Evolutionary conservation across 2,329 filamentous ascomycete species (phyloP).

Genomic region (Talaromyces sp.): DNA sequence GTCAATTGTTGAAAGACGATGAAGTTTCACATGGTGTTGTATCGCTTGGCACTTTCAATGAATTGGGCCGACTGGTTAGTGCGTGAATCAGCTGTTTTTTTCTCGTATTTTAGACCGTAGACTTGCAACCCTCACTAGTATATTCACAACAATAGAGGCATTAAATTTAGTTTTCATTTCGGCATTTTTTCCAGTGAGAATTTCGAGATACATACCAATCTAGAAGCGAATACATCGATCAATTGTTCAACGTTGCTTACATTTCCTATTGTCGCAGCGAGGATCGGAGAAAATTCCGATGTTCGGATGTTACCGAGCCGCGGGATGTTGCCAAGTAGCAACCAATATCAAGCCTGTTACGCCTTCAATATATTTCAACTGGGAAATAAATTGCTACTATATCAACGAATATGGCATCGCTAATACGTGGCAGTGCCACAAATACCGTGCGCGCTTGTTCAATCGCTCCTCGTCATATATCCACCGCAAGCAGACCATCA

Average conservation of each 20-base stretch:
- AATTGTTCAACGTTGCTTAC: background rate
- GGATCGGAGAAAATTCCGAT: background rate
- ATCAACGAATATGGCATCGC: background rate
- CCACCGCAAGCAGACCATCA: conserved; percentile 30
- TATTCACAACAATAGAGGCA: background rate
- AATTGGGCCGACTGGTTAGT: background rate
- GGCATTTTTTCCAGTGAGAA: background rate
- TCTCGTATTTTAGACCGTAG: background rate
- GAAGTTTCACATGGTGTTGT: conserved; percentile 8
- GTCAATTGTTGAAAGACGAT: conserved; percentile 4
- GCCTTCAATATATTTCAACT: too few species aligned
- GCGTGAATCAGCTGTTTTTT: background rate
- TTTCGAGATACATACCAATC: background rate
- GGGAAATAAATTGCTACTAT: too few species aligned
- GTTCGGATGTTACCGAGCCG: background rate
- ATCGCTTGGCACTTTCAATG: conserved; percentile 5
- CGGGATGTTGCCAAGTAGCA: too few species aligned
- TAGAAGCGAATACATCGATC: too few species aligned
- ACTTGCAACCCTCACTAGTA: background rate
- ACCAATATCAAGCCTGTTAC: too few species aligned
- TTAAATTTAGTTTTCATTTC: background rate
- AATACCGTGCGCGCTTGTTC: background rate
- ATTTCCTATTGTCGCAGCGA: background rate
- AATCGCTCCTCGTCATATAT: background rate
- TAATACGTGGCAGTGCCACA: background rate